These are phyloP conservation scores for Debaryomycetaceae sp. DNA, from an alignment of 1,139 yeast genomes.

Conservation along the genomic window DNA sequence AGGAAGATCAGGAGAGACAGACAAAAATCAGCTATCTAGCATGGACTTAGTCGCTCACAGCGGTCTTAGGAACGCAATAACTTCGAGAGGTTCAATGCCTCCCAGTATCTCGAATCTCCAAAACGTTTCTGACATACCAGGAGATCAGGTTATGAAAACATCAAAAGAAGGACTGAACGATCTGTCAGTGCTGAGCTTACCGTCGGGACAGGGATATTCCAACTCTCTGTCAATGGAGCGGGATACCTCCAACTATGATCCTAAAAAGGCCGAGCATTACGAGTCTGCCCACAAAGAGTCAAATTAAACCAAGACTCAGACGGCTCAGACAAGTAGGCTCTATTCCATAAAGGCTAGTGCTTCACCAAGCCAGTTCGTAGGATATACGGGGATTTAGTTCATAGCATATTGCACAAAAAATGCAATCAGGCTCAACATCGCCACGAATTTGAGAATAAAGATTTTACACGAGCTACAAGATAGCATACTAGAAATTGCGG, in stretches of 20 bases:
- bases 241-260: background rate
- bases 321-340: too few species aligned
- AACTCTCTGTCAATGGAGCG: background rate
- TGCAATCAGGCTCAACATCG: too few species aligned
- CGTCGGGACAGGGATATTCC: background rate
- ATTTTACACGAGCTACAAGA: too few species aligned
- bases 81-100: background rate
- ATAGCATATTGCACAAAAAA: too few species aligned
- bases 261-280: background rate
- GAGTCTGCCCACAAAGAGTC: background rate
- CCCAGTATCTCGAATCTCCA: background rate
- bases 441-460: too few species aligned
- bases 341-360: too few species aligned
- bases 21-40: background rate
- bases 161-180: background rate
- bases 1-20: background rate
- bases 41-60: background rate
- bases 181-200: background rate
- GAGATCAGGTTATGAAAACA: background rate
- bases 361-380: too few species aligned
- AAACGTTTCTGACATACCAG: background rate
- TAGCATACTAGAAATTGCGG: too few species aligned
- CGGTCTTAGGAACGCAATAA: background rate
- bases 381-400: too few species aligned
- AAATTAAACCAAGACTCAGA: too few species aligned